Conservation (phyloP, 2,329 filamentous ascomycete genomes). For the Incumbomyces delicatus region DNA sequence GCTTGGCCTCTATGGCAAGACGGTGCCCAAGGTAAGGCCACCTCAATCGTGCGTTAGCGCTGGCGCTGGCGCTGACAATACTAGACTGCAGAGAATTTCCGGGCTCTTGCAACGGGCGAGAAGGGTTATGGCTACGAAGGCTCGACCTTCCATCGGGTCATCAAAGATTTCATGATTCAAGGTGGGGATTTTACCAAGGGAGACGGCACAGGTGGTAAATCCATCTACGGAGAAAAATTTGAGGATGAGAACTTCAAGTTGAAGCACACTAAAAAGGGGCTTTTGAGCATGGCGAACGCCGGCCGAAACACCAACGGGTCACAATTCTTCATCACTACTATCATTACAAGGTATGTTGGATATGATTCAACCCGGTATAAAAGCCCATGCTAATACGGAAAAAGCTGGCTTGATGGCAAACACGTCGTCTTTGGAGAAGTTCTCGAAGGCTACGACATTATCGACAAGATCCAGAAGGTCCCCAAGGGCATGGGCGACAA, state of each 20-base stretch:
- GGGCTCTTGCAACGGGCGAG: conserved; percentile 55
- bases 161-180: conserved; percentile 63
- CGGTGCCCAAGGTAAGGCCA: conserved; percentile 48
- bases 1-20: conserved; percentile 58
- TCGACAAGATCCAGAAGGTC: conserved; percentile 56
- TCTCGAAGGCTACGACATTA: conserved; percentile 56
- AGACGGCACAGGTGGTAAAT: conserved; percentile 58
- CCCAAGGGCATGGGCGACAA: conserved; percentile 48
- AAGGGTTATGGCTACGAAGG: conserved; percentile 59
- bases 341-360: conserved; percentile 41
- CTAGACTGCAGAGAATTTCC: conserved; percentile 56
- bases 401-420: conserved; percentile 51
- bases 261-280: conserved; percentile 55
- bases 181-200: conserved; percentile 58
- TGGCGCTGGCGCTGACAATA: not conserved
- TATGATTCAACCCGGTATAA: conserved; percentile 17
- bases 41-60: not conserved
- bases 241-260: conserved; percentile 63
- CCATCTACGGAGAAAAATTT: conserved; percentile 59
- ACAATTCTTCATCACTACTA: conserved; percentile 60
- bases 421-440: conserved; percentile 63
- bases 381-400: conserved; percentile 5
- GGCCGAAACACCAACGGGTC: conserved; percentile 41
- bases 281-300: conserved; percentile 57
- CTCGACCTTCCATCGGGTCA: conserved; percentile 59